These are phyloP conservation scores for Telopea speciosissima DNA, from an alignment of 177 flowering plant species.

Conservation along the genomic window DNA sequence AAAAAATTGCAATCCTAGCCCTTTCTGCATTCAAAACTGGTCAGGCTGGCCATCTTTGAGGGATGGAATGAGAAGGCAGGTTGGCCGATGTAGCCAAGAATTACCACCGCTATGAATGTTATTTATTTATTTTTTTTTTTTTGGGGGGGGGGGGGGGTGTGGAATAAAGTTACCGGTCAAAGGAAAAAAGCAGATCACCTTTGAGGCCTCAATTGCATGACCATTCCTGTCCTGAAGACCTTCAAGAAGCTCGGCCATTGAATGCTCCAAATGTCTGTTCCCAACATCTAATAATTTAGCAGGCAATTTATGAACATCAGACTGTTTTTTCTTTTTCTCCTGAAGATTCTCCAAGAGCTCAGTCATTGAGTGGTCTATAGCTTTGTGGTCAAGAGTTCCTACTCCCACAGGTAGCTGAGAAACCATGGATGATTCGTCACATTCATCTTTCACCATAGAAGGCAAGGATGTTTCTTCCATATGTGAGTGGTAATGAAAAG, in stretches of 20 bases:
- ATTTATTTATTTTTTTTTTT: not conserved
- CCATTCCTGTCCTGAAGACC: constrained; percentile 38
- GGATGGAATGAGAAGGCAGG: too few species aligned
- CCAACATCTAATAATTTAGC: constrained; percentile 15
- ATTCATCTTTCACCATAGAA: constrained; percentile 16
- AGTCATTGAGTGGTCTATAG: constrained; percentile 19
- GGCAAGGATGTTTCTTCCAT: constrained; percentile 21
- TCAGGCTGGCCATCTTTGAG: too few species aligned
- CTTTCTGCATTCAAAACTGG: too few species aligned
- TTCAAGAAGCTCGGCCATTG: constrained; percentile 51
- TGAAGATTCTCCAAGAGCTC: constrained; percentile 27
- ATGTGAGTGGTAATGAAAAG: constrained; percentile 30
- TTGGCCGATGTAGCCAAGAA: too few species aligned
- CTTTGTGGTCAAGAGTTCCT: constrained; percentile 17
- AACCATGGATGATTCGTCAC: constrained; percentile 14
- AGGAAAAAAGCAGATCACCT: constrained; percentile 30
- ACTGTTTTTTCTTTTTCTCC: constrained; percentile 16
- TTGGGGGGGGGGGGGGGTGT: not conserved
- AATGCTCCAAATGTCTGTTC: constrained; percentile 23
- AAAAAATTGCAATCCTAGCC: too few species aligned
- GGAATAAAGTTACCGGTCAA: not conserved
- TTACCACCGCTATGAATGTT: too few species aligned
- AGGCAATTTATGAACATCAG: constrained; percentile 16
- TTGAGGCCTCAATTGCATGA: constrained; percentile 19
- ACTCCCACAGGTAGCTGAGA: constrained; percentile 21